Evolutionary conservation across 1,139 yeast species (phyloP), one percentile per base, ranked within the genome.

Genomic region (Kluyveromyces sp.): DNA sequence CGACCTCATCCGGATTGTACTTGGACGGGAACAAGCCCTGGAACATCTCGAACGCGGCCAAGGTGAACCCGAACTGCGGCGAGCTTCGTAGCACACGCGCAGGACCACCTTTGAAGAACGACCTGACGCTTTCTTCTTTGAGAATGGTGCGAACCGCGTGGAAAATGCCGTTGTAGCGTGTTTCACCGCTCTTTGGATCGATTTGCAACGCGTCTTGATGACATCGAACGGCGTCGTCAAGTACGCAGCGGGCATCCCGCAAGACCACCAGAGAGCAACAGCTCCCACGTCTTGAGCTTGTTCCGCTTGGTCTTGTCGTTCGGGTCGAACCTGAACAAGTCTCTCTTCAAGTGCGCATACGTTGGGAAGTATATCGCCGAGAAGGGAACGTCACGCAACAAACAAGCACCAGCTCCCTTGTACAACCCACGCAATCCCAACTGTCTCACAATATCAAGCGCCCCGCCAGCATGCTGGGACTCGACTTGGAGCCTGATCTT

Each of bases 181-280:
- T 75, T 60, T 88, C 96, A 46, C 90, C 90, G 48, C 77, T 70
- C 56, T 83, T 80, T 10, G 88, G 75, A 63, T 84, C 96, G 55
- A 89, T 83, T 70, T 92, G 98, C 54, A 92, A 73, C 97, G 82
- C 5, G 98, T 92, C 71, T 92, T 92, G 59, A 92, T 86, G 45
- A 92, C 98, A 74, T 90, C 97, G 55, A 89, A 90, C 1, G 97
- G 97, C 1, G 97, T 90, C 3, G 97, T 90, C 59, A 90, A 73
- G 66, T 85, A 90, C 4, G 98, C 98, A 35, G 97, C 95, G 8
- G 98, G 98, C 70, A 95, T 89, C 64, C 98, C 98, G 98, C 97
- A 57, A 90, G 67, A 8, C 96, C 97, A 68, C 98, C 98, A 53
- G 95, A 79, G 21, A 79, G 66, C 53, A 92, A 77, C 57, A 92